These are phyloP conservation scores for Iris pallida DNA, from an alignment of 116 monocot genomes.

Conservation along the genomic window DNA sequence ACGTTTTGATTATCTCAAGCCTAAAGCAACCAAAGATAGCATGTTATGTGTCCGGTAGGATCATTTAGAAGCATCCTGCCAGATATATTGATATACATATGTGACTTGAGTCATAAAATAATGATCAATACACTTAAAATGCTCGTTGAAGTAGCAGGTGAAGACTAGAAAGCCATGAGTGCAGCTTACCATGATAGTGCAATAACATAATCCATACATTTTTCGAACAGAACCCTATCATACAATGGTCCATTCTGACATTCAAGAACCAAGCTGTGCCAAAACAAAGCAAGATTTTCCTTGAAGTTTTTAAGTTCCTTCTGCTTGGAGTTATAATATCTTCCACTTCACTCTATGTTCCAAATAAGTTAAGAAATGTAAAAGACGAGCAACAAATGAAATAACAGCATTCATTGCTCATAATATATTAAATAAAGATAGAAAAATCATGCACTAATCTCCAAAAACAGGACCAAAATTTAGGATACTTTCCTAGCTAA, in stretches of 20 bases:
- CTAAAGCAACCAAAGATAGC: too few species aligned
- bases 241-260: slow-evolving; percentile 93
- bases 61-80: too few species aligned
- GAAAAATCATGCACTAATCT: slow-evolving; percentile 1
- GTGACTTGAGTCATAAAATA: too few species aligned
- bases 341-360: slow-evolving; percentile 62
- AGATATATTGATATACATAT: too few species aligned
- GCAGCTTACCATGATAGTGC: slow-evolving; percentile 79
- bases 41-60: too few species aligned
- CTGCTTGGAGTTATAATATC: slow-evolving; percentile 70
- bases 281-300: slow-evolving; percentile 78
- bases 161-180: too few species aligned
- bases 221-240: slow-evolving; percentile 83
- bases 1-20: too few species aligned
- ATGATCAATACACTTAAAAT: too few species aligned
- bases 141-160: too few species aligned
- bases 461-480: slow-evolving; percentile 1
- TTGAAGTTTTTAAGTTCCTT: slow-evolving; percentile 88
- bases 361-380: slow-evolving; percentile 39
- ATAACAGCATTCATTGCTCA: not conserved
- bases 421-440: slow-evolving; percentile 4
- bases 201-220: slow-evolving; percentile 88
- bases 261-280: slow-evolving; percentile 83
- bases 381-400: not conserved
- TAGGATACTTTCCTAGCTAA: slow-evolving; percentile 73